Evolutionary conservation across 2,329 filamentous ascomycete genomes (phyloP).

Genomic region (Gnomoniopsis smithogilvyi): DNA sequence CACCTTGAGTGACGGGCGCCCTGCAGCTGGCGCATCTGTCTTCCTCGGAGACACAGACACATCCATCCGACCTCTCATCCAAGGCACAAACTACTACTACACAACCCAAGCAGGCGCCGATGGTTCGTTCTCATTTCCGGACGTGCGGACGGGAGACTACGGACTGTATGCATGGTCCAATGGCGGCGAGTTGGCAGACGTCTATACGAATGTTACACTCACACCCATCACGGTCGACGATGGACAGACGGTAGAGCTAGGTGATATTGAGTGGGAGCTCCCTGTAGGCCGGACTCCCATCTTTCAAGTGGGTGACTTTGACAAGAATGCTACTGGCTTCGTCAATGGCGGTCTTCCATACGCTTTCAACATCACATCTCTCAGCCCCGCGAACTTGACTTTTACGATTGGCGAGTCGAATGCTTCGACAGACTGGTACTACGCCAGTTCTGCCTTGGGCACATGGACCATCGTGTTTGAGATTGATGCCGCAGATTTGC

Average conservation of each 20-base stretch:
- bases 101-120: conserved; percentile 39
- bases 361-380: conserved; percentile 40
- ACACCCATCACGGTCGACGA: conserved; percentile 37
- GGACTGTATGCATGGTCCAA: conserved; percentile 49
- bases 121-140: conserved; percentile 39
- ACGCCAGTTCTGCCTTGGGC: conserved; percentile 38
- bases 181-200: conserved; percentile 39
- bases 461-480: conserved; percentile 34
- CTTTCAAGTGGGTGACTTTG: conserved; percentile 47
- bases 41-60: conserved; percentile 47
- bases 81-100: conserved; percentile 48
- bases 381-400: conserved; percentile 41
- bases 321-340: conserved; percentile 43
- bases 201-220: conserved; percentile 39
- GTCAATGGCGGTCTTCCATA: conserved; percentile 38
- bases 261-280: conserved; percentile 37
- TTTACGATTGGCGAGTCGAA: conserved; percentile 37
- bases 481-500: conserved; percentile 7
- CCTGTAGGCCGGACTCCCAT: conserved; percentile 34
- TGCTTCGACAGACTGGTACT: conserved; percentile 43
- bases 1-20: conserved; percentile 42
- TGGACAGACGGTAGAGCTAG: conserved; percentile 33
- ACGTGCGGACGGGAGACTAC: conserved; percentile 42
- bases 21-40: conserved; percentile 43
- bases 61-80: conserved; percentile 42